These are phyloP conservation scores for Cordia subcordata DNA, from an alignment of 257 asterid species.

Conservation along the genomic window DNA sequence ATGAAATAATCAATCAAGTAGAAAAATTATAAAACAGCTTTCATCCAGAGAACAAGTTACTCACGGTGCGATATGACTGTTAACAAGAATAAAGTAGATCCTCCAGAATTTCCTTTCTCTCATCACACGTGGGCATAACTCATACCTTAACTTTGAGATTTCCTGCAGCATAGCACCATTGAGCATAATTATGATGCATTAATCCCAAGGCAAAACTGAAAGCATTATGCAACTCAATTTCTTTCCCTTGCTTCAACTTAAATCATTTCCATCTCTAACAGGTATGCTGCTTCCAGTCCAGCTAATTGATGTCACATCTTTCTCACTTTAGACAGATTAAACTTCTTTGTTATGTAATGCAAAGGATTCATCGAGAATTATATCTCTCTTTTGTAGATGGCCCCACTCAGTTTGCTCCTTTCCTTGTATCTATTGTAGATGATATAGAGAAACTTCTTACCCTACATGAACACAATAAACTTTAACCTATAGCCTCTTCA, in stretches of 20 bases:
- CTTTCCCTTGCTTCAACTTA: neutral
- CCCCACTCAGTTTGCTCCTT: no score
- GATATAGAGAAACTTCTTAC: no score
- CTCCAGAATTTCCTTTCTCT: constrained; percentile 94
- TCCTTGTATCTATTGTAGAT: no score
- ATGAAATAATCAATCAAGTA: neutral
- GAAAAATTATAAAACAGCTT: neutral
- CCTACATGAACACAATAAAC: no score
- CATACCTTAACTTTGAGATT: constrained; percentile 72
- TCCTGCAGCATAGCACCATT: constrained; percentile 45
- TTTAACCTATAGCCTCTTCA: no score
- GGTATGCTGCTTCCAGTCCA: no score
- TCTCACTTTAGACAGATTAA: no score
- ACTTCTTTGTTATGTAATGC: no score
- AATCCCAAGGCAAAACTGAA: neutral
- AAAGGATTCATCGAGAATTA: no score
- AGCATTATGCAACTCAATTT: neutral
- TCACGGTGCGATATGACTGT: constrained; percentile 74
- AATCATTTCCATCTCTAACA: no score
- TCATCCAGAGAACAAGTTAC: constrained; percentile 27
- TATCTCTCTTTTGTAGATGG: no score
- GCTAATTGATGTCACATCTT: no score
- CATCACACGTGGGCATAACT: constrained; percentile 84
- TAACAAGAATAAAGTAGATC: constrained; percentile 86
- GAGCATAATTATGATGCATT: neutral